Percentiles rank a stretch among this genome's conserved stretches.
These are phyloP conservation scores for Neonectria punicea DNA, from an alignment of 2,329 filamentous ascomycete species.

Conservation along the genomic window DNA sequence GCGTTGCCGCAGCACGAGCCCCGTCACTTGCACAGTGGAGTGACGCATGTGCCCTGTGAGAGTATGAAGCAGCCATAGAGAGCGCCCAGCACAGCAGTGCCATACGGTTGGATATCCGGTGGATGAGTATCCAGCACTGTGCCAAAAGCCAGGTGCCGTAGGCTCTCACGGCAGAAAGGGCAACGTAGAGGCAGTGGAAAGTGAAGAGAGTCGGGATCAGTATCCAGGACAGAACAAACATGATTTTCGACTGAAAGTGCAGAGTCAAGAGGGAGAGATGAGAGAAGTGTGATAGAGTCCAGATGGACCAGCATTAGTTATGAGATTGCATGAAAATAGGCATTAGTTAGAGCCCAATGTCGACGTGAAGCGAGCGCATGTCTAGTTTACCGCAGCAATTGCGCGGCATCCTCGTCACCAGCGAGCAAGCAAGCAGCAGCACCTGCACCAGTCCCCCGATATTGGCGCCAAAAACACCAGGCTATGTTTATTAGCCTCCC, in stretches of 20 bases:
- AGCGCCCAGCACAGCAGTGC: neutral
- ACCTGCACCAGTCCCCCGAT: constrained; percentile 7
- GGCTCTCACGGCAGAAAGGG: neutral
- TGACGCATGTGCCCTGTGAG: neutral
- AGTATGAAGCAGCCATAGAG: neutral
- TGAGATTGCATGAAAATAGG: neutral
- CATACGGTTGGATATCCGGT: neutral
- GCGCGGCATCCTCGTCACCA: constrained; percentile 10
- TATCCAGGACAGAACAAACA: constrained; percentile 9
- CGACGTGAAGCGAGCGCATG: neutral
- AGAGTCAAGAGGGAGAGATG: neutral
- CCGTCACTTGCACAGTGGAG: neutral
- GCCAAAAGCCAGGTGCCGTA: neutral
- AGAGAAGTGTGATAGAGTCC: neutral
- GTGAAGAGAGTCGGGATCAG: constrained; percentile 4
- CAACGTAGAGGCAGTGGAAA: constrained; percentile 4
- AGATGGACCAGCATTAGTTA: neutral
- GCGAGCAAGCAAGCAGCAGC: neutral
- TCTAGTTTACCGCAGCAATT: neutral
- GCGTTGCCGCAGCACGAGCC: neutral
- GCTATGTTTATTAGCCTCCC: constrained; percentile 26
- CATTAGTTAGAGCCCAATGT: neutral
- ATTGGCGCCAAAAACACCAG: constrained; percentile 20
- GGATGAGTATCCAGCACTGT: constrained; percentile 2
- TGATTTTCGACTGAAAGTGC: neutral